Base-by-base conservation (phyloP, 129 eudicot species). In the Helichrysum umbraculigerum region DNA sequence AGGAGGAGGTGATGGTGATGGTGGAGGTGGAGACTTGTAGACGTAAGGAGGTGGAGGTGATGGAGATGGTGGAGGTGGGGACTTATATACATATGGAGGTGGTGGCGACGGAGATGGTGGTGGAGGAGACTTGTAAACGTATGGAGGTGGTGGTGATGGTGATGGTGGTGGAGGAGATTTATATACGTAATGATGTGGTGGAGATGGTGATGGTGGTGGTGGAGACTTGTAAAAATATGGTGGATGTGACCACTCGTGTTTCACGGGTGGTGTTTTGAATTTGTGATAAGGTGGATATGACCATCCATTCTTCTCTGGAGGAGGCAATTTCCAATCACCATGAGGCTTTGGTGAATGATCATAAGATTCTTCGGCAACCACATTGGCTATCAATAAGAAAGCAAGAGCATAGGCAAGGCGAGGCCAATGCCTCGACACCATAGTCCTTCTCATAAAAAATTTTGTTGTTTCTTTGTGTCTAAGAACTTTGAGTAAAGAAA, bases 361-460 rank as follows among this genome's bases (percentile, higher is more conserved):
- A 16, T 35, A 80, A 44, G 82, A 59, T 15, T 72, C 29, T 7
- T 78, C 79, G 8, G 85, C 83, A 52, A 54, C 47, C 63, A 70
- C 81, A 44, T 70, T 74, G 20, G 78, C 78, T 47, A 78, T 29
- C 37, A 81, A 70, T 42, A 85, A 74, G 44, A 86, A 74, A 32
- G 70, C 81, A 5, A 86, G 41, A 19, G 79, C 71, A 21, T 83
- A 86, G 7, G 68, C 69, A 28, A 83, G 85, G 76, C 68, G 85
- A 78, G 83, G 90, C 85, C 83, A 81, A 6, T 74, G 83, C 85
- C 85, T 67, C 75, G 60, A 61, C 81, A 54, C 54, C 69, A 60
- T 63, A 29, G 35, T 70, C 61, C 64, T 50, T 77, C 61, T 81
- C 87, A 83, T 81, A 21, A 6, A 32, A 64, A 35, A 32, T 28